Percentiles rank a stretch among this genome's conserved stretches.
These are phyloP conservation scores for Bryopsis sp. DNA, from an alignment of 139 green algal species.

Conservation along the genomic window DNA sequence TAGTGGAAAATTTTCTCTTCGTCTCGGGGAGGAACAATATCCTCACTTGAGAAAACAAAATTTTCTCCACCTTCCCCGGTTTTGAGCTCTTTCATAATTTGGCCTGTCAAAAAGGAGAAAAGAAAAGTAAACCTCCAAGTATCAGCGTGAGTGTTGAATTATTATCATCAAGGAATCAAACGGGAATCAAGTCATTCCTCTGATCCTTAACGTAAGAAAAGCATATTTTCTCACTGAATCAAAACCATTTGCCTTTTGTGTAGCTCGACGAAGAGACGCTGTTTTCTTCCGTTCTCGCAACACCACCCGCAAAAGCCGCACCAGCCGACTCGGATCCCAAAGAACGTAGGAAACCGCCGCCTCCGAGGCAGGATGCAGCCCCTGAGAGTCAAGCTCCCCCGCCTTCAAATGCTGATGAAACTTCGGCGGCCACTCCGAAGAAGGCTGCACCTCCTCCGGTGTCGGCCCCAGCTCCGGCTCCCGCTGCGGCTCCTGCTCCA, in stretches of 20 bases:
- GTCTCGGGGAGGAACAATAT: too few relatives aligned
- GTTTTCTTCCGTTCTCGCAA: conserved; percentile 9
- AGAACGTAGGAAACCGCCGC: background rate
- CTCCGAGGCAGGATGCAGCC: background rate
- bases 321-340: background rate
- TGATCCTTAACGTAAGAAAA: too few relatives aligned
- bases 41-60: background rate
- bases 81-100: background rate
- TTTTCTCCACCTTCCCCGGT: background rate
- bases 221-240: background rate
- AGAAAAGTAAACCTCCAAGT: background rate
- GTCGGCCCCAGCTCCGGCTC: too few relatives aligned
- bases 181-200: too few relatives aligned
- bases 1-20: background rate
- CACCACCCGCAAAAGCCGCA: background rate
- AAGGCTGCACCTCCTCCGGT: too few relatives aligned
- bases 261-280: conserved; percentile 2
- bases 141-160: background rate
- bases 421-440: too few relatives aligned
- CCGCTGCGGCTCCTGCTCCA: too few relatives aligned
- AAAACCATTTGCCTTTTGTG: background rate
- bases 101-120: background rate
- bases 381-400: background rate
- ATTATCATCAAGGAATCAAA: background rate
- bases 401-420: background rate